Percentiles rank a stretch among this genome's conserved stretches.
Evolutionary conservation across 352 stramenopile genomes (phyloP).

Genomic region (Pythium sp.): DNA sequence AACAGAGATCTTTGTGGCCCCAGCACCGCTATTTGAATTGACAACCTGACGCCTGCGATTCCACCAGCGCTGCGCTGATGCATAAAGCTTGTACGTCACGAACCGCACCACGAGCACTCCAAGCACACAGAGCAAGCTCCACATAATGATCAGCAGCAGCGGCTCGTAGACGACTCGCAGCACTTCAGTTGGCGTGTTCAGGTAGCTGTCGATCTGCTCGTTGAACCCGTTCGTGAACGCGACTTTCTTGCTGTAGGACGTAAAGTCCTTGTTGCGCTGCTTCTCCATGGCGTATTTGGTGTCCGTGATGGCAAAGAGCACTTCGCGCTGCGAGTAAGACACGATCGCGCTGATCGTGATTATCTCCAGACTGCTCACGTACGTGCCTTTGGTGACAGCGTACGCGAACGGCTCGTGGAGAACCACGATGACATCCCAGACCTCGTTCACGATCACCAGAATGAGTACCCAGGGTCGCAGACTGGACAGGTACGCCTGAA

Average conservation of each 20-base stretch:
- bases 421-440: constrained; percentile 30
- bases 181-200: constrained; percentile 16
- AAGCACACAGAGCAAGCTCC: constrained; percentile 19
- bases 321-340: constrained; percentile 12
- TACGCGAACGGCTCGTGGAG: constrained; percentile 36
- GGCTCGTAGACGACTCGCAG: constrained; percentile 40
- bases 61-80: not conserved
- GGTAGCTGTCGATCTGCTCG: constrained; percentile 25
- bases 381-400: constrained; percentile 28
- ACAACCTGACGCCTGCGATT: not conserved
- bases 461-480: constrained; percentile 34
- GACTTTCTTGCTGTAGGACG: constrained; percentile 24
- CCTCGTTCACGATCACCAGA: constrained; percentile 26
- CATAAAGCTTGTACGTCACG: not conserved
- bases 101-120: constrained; percentile 22
- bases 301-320: constrained; percentile 22
- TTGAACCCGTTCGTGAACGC: constrained; percentile 37
- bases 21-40: not conserved
- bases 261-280: constrained; percentile 26
- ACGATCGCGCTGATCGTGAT: constrained; percentile 24
- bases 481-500: constrained; percentile 42
- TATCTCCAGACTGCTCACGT: constrained; percentile 35
- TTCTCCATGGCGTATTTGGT: constrained; percentile 32
- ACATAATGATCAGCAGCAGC: constrained; percentile 23
- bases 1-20: not conserved